phyloP scores from a whole-genome alignment of 1,139 yeast species.

The Torulaspora pretoriensis region DNA sequence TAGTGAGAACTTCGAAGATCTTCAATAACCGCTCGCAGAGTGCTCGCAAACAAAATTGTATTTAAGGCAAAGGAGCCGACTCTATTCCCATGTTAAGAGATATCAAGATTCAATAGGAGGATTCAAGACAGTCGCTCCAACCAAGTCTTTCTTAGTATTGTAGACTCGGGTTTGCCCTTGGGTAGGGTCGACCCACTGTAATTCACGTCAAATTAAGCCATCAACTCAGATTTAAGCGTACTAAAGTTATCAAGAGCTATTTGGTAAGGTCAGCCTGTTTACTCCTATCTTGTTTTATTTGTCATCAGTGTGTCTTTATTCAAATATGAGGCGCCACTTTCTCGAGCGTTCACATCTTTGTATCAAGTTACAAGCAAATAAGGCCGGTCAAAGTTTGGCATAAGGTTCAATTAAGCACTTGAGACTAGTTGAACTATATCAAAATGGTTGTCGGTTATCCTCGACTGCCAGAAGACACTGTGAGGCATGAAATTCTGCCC shows the following conservation, averaged over 20 bases:
- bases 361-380: neutral
- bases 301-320: neutral
- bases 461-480: slow-evolving; percentile 14
- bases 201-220: too few relatives aligned
- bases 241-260: neutral
- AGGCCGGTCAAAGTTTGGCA: neutral
- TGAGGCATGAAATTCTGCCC: slow-evolving; percentile 36
- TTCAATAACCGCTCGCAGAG: too few relatives aligned
- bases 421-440: neutral
- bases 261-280: neutral
- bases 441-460: slow-evolving; percentile 12
- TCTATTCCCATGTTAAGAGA: too few relatives aligned
- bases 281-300: neutral
- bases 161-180: too few relatives aligned
- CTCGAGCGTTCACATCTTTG: neutral
- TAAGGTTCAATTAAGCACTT: neutral
- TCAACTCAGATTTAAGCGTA: too few relatives aligned
- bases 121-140: too few relatives aligned
- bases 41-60: too few relatives aligned
- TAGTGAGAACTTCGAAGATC: too few relatives aligned
- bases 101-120: too few relatives aligned
- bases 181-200: too few relatives aligned
- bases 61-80: too few relatives aligned
- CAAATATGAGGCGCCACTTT: neutral
- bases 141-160: too few relatives aligned